Evolutionary conservation across 164 flowering plant genomes (phyloP), one percentile per base, ranked within the genome.

Genomic region (Piper longum): DNA sequence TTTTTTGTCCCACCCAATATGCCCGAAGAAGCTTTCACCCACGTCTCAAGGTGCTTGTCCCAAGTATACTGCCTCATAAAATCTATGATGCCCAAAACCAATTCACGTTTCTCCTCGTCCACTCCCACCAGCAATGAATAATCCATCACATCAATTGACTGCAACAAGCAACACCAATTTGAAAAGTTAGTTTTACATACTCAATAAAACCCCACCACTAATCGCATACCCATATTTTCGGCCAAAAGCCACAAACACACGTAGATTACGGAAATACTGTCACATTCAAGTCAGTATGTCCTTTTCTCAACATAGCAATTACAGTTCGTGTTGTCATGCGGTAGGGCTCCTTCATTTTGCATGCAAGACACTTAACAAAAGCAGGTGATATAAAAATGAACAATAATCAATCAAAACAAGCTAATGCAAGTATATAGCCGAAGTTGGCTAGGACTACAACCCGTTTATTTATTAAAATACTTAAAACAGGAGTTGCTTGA

Each of bases 31-130:
- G 96, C 79, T 70, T 95, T 95, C 58, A 91, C 99, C 99, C 99
- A 95, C 40, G 99, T 85, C 72, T 95, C 99, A 3, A 95, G 82
- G 71, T 91, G 99, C 71, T 95, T 95, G 81, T 95, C 99, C 97
- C 99, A 95, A 3, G 99, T 95, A 64, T 95, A 95, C 67, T 95
- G 99, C 73, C 99, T 87, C 96, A 95, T 82, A 75, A 87, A 95
- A 75, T 95, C 99, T 64, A 95, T 95, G 57, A 95, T 95, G 41
- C 99, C 99, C 48, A 95, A 78, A 59, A 95, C 97, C 60, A 95
- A 78, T 71, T 95, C 91, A 41, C 91, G 91, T 67, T 86, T 89
- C 75, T 85, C 91, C 73, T 89, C 81, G 45, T 95, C 97, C 72
- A 95, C 86, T 51, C 99, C 99, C 45, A 91, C 99, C 64, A 95